phyloP scores from a whole-genome alignment of 345 rosid genomes.

The Rhodamnia rubescens region DNA sequence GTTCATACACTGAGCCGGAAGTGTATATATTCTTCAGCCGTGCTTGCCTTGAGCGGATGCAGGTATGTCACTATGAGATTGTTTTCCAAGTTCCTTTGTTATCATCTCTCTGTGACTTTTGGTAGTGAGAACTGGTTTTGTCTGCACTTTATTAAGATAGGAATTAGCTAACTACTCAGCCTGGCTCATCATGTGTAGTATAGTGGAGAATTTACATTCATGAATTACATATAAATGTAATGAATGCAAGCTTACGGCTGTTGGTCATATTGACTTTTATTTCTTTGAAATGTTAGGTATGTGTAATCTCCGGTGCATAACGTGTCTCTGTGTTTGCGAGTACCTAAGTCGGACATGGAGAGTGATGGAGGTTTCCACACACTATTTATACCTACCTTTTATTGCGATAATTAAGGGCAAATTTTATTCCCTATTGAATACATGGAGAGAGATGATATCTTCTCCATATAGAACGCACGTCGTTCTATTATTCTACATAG shows the following conservation, averaged over 20 bases:
- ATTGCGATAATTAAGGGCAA: no score
- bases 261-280: background rate
- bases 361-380: background rate
- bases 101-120: background rate
- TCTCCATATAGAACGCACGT: no score
- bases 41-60: conserved; percentile 61
- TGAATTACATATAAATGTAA: background rate
- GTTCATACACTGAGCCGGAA: conserved; percentile 42
- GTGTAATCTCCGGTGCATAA: background rate
- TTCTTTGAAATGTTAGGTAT: background rate
- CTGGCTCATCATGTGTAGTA: background rate
- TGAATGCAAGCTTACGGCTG: background rate
- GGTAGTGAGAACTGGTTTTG: background rate
- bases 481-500: no score
- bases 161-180: background rate
- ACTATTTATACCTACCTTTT: no score
- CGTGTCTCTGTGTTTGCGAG: background rate
- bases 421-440: no score
- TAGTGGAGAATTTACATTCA: background rate
- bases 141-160: background rate
- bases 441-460: no score
- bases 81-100: background rate
- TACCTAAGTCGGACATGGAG: background rate
- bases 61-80: conserved; percentile 17
- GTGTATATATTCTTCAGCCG: conserved; percentile 47